Evolutionary conservation across 305 asterid species (phyloP).

Genomic region (Coffea humblotiana): DNA sequence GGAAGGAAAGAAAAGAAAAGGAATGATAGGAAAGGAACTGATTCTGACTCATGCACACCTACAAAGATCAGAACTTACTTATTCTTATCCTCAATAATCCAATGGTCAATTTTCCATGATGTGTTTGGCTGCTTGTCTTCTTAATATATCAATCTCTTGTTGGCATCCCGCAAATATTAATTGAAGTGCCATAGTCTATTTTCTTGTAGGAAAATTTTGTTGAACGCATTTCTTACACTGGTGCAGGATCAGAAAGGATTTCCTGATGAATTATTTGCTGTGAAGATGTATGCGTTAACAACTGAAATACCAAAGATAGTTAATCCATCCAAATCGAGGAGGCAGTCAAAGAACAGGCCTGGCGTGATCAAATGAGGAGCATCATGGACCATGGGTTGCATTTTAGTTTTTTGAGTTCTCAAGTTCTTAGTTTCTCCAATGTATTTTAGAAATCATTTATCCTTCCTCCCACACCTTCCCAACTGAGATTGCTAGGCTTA

Average conservation of each 20-base stretch:
- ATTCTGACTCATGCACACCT: not conserved
- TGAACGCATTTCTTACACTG: not conserved
- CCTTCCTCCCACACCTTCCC: too few species aligned
- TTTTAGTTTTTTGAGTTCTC: not conserved
- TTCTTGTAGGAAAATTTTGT: not conserved
- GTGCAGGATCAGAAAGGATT: slow-evolving; percentile 80
- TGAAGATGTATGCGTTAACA: slow-evolving; percentile 84
- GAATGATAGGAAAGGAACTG: too few species aligned
- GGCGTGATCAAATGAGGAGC: slow-evolving; percentile 58
- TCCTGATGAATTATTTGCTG: slow-evolving; percentile 74
- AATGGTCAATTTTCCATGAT: not conserved
- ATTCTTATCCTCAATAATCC: not conserved
- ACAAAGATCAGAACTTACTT: not conserved
- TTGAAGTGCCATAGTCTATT: not conserved
- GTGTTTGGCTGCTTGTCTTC: not conserved
- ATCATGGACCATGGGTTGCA: not conserved
- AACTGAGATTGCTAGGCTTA: too few species aligned
- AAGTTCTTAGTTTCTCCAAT: not conserved
- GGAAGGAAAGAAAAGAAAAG: too few species aligned
- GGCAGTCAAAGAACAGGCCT: slow-evolving; percentile 55
- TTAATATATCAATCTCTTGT: not conserved
- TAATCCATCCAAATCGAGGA: slow-evolving; percentile 39
- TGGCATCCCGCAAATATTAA: not conserved
- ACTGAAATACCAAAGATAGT: slow-evolving; percentile 63
- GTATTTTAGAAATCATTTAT: not conserved